Conservation (phyloP, 768 basidiomycete species). For the Boletus bicolor region DNA sequence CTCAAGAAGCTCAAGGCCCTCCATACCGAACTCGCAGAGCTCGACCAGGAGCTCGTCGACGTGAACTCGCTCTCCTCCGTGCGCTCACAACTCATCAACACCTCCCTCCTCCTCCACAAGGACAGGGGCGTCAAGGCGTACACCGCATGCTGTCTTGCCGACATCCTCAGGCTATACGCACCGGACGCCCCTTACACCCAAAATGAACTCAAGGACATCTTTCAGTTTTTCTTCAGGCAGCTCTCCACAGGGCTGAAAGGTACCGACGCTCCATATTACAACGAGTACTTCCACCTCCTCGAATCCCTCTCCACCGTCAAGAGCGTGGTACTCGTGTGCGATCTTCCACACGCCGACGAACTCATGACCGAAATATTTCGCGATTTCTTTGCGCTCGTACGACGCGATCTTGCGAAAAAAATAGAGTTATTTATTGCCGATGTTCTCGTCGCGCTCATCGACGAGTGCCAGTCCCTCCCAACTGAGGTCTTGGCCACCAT, state of each 20-base stretch:
- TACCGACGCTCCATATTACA: conserved; percentile 79
- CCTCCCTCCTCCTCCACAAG: conserved; percentile 85
- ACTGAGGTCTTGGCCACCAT: conserved; percentile 74
- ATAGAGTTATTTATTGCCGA: conserved; percentile 85
- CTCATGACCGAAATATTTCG: conserved; percentile 81
- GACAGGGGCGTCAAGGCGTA: conserved; percentile 96
- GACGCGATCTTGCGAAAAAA: conserved; percentile 73
- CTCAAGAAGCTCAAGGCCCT: conserved; percentile 82
- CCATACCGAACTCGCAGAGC: conserved; percentile 70
- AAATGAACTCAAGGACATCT: conserved; percentile 88
- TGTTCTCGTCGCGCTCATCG: conserved; percentile 84
- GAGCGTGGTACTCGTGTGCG: conserved; percentile 90
- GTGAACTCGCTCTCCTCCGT: conserved; percentile 62
- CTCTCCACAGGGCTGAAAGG: conserved; percentile 72
- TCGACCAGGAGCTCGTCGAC: conserved; percentile 89
- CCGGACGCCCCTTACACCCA: conserved; percentile 96
- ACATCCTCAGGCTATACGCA: conserved; percentile 89
- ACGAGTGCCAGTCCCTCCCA: conserved; percentile 80
- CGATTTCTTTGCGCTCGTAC: conserved; percentile 76
- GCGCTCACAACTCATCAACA: conserved; percentile 76
- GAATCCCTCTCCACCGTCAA: conserved; percentile 93
- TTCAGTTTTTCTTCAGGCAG: conserved; percentile 93
- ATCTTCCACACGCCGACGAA: conserved; percentile 83
- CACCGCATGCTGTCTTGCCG: conserved; percentile 90
- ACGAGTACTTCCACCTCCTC: conserved; percentile 92